phyloP scores from a whole-genome alignment of 2,329 filamentous ascomycete species.

The Sclerotinia spermophila region DNA sequence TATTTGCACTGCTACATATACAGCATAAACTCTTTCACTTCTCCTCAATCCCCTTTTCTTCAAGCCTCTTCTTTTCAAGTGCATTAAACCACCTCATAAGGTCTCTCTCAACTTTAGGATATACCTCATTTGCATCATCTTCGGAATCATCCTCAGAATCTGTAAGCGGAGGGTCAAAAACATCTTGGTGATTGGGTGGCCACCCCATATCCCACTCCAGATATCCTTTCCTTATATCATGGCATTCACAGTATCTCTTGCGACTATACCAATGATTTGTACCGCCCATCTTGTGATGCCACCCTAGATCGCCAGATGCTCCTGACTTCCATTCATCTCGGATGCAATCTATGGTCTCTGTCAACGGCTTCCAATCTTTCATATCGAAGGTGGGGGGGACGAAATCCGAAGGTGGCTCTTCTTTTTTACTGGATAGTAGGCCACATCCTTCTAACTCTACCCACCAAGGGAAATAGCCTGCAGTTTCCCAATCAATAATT shows the following conservation, averaged over 20 bases:
- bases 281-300: neutral
- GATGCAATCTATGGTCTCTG: neutral
- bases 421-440: neutral
- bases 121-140: no score
- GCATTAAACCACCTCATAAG: neutral
- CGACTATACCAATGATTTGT: neutral
- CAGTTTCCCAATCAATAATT: neutral
- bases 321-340: accelerated
- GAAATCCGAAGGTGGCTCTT: neutral
- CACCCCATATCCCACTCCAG: neutral
- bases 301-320: accelerated
- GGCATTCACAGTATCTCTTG: neutral
- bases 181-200: neutral
- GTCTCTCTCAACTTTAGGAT: no score
- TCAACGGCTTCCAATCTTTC: neutral
- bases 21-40: no score
- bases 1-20: neutral
- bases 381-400: neutral
- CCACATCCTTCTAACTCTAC: accelerated
- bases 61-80: no score
- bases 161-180: neutral
- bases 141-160: neutral
- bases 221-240: accelerated
- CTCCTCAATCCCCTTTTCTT: no score
- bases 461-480: neutral